Evolutionary conservation across 441 rosid species (phyloP), one percentile per base, ranked within the genome.

Genomic region (Adansonia grandidieri): DNA sequence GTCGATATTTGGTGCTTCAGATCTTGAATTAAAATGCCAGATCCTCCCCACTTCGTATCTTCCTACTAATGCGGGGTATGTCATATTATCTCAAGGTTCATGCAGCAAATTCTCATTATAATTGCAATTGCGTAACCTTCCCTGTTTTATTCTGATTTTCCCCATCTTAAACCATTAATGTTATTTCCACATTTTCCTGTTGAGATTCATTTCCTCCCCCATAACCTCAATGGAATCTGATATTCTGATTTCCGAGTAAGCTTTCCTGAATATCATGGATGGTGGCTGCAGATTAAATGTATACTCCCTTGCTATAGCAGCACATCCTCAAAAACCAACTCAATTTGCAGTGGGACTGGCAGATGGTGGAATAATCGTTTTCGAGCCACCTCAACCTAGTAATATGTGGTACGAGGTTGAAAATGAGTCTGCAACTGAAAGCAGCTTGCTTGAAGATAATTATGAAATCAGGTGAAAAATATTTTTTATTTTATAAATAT

Each of bases 311-410:
- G 84, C 81, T 28, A 78, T 92, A 48, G 89, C 94, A 1, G 89
- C 94, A 64, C 89, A 92, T 77, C 96, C 94, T 0, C 83, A 77
- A 32, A 81, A 83, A 63, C 87, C 92, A 20, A 82, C 78, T 73
- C 94, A 92, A 79, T 90, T 90, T 78, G 86, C 91, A 0, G 54
- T 86, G 48, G 92, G 94, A 58, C 80, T 90, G 11, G 71, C 89
- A 10, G 84, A 86, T 65, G 92, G 93, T 3, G 69, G 62, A 42
- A 87, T 88, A 2, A 32, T 76, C n/a, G 86, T 91, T 72, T 78
- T 88, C 2, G 77, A 78, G 73, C 73, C 80, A 57, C 81, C 57
- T 2, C 76, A 84, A 19, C 75, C 86, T 4, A 75, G 76, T 6
- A 80, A 80, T 20, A 80, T 83, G 61, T 89, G 92, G 91, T 78